Conservation (phyloP, 768 basidiomycete genomes). For the Leucogyrophana mollusca region DNA sequence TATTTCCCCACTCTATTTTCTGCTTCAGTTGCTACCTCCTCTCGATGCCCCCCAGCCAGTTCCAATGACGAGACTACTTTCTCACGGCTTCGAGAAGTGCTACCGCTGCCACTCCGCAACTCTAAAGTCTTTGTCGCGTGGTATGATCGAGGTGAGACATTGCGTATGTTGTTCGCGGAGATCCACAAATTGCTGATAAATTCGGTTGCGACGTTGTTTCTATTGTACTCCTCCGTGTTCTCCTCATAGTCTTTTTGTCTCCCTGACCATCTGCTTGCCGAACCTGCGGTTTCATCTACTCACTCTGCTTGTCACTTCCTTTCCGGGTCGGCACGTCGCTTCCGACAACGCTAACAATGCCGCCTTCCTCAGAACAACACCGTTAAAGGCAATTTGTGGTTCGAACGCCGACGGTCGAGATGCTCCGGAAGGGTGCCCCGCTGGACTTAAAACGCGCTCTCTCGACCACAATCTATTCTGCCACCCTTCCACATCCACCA, state of each 20-base stretch:
- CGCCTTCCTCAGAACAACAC: slow-evolving; percentile 6
- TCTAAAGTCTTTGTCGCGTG: slow-evolving; percentile 14
- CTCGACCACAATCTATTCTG: neutral
- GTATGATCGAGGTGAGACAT: slow-evolving; percentile 33
- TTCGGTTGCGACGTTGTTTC: slow-evolving; percentile 2
- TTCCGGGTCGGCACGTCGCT: slow-evolving; percentile 1
- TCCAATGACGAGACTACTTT: neutral
- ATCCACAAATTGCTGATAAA: slow-evolving; percentile 6
- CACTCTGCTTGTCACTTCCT: slow-evolving; percentile 1
- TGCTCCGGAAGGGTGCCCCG: slow-evolving; percentile 9
- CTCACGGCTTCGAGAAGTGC: slow-evolving; percentile 9
- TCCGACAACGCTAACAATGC: slow-evolving; percentile 20
- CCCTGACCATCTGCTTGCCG: slow-evolving; percentile 5
- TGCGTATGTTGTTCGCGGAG: slow-evolving; percentile 15
- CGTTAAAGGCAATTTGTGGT: slow-evolving; percentile 9
- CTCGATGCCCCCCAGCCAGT: neutral
- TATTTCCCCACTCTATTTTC: neutral
- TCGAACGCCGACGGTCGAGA: slow-evolving; percentile 2
- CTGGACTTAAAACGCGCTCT: slow-evolving; percentile 18
- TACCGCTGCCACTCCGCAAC: neutral
- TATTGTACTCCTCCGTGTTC: slow-evolving; percentile 24
- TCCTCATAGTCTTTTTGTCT: slow-evolving; percentile 21
- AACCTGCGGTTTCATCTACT: slow-evolving; percentile 9
- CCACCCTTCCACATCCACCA: slow-evolving; percentile 1
- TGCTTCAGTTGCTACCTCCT: too few species aligned